phyloP scores from a whole-genome alignment of 1,284 basidiomycete species.

The Gomphus sp. region DNA sequence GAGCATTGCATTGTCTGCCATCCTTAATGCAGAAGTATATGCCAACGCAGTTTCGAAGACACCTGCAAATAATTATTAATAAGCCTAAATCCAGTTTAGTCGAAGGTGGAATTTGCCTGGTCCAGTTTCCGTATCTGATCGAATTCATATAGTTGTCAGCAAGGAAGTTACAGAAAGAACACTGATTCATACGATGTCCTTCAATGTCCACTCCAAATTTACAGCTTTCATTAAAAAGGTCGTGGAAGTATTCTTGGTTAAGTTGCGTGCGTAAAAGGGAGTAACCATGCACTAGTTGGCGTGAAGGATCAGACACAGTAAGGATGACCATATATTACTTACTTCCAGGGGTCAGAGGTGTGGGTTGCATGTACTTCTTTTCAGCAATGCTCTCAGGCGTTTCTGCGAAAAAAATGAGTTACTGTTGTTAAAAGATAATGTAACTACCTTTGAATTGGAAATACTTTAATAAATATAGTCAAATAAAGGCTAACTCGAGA shows the following conservation, averaged over 20 bases:
- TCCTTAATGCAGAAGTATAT: constrained; percentile 75
- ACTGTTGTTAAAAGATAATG: not conserved
- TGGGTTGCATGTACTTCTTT: constrained; percentile 71
- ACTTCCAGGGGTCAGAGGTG: constrained; percentile 88
- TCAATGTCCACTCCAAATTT: constrained; percentile 82
- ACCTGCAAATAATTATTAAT: constrained; percentile 24
- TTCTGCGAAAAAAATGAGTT: constrained; percentile 38
- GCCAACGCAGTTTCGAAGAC: constrained; percentile 93
- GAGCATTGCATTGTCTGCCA: constrained; percentile 91
- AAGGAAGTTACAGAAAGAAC: not conserved
- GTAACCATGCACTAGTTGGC: constrained; percentile 76
- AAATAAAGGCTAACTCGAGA: not conserved
- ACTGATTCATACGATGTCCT: constrained; percentile 69
- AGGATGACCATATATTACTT: constrained; percentile 23
- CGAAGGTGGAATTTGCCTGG: constrained; percentile 36
- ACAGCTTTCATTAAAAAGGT: constrained; percentile 71
- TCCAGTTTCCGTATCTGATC: constrained; percentile 88
- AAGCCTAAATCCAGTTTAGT: not conserved
- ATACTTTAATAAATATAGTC: constrained; percentile 45
- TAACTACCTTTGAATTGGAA: constrained; percentile 82
- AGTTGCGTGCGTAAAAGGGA: constrained; percentile 82
- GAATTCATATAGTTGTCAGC: not conserved
- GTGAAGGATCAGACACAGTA: not conserved
- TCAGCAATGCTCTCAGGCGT: constrained; percentile 65
- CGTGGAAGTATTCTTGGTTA: constrained; percentile 86